A percentile compares a stretch with the other conserved stretches of the same genome.
phyloP scores from a whole-genome alignment of 805 yeast genomes.

The Schizosaccharomyces octosporus region DNA sequence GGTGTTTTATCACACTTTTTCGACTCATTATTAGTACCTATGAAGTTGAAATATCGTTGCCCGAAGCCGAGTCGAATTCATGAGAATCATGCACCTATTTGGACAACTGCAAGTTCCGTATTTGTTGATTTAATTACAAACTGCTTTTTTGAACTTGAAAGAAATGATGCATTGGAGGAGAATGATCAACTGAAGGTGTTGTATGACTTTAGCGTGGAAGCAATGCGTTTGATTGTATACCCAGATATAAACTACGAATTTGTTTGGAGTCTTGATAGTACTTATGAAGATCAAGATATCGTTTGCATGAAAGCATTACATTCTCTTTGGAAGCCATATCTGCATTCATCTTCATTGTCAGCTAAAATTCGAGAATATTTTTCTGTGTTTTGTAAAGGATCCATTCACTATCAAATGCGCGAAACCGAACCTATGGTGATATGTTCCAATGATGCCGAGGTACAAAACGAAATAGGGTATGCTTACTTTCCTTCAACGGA shows the following conservation, averaged over 20 bases:
- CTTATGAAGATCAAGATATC: not conserved
- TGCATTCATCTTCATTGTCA: not conserved
- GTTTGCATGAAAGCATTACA: not conserved
- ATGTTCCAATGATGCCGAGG: not conserved
- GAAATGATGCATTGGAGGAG: not conserved
- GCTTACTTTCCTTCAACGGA: not conserved
- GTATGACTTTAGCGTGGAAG: not conserved
- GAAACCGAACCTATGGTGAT: not conserved
- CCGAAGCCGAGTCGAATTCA: not conserved
- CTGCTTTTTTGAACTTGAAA: not conserved
- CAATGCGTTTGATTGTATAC: not conserved
- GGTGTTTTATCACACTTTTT: not conserved
- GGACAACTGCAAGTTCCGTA: not conserved
- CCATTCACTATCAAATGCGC: not conserved
- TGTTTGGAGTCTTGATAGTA: not conserved
- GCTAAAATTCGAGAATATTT: not conserved
- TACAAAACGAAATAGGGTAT: not conserved
- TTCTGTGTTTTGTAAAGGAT: not conserved
- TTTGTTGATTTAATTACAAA: not conserved
- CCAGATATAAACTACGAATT: not conserved
- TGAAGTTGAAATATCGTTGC: not conserved
- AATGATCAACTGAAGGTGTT: not conserved
- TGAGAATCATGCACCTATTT: not conserved
- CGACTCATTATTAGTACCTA: not conserved
- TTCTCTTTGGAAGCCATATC: not conserved